A percentile compares a stretch with the other conserved stretches of the same genome.
Evolutionary conservation across 192 early-diverging fungal species (phyloP).

Genomic region (Coemansia furcata): DNA sequence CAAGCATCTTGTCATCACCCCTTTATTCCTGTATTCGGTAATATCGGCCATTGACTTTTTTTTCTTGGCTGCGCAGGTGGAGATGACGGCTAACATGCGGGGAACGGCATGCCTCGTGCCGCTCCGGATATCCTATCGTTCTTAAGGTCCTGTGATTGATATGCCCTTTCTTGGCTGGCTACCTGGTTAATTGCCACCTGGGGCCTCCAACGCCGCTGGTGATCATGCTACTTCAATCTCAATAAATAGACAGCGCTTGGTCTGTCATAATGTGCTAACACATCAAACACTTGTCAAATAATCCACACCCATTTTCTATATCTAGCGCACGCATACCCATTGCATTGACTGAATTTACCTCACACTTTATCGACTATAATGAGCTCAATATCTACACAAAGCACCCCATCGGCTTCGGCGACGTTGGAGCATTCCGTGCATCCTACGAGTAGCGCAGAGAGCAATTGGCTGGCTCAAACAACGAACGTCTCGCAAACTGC

Average conservation of each 20-base stretch:
- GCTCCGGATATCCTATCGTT: neutral
- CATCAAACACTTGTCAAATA: neutral
- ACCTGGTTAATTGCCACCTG: neutral
- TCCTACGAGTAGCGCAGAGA: neutral
- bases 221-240: neutral
- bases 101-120: neutral
- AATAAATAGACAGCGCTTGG: neutral
- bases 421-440: neutral
- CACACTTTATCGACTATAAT: neutral
- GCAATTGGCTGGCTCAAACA: neutral
- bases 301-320: neutral
- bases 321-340: neutral
- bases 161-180: neutral
- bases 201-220: neutral
- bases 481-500: slow-evolving; percentile 15
- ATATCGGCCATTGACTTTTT: neutral
- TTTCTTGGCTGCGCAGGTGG: neutral
- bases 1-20: neutral
- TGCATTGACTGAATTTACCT: neutral
- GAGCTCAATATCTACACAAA: neutral
- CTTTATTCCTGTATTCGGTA: neutral
- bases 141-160: neutral
- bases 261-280: neutral
- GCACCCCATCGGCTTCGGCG: neutral
- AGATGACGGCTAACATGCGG: neutral